Evolutionary conservation across 306 rosid genomes (phyloP).

Genomic region (Albizia julibrissin): DNA sequence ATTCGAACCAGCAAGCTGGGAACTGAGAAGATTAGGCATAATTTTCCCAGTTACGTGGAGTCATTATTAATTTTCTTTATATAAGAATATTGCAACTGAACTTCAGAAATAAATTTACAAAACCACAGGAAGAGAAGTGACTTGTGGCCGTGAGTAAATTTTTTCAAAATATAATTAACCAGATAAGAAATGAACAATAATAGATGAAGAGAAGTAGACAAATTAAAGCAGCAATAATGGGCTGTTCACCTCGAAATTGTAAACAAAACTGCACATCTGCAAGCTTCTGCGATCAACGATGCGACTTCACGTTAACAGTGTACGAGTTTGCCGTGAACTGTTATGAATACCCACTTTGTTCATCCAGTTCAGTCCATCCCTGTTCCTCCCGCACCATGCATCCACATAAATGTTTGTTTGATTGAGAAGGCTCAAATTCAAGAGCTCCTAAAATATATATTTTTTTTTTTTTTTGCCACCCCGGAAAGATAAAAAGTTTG

Average conservation of each 20-base stretch:
- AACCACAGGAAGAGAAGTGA: not conserved
- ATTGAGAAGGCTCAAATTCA: not conserved
- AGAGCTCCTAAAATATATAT: not conserved
- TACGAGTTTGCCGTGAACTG: constrained; percentile 38
- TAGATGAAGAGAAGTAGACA: not conserved
- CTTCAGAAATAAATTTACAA: not conserved
- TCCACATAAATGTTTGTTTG: constrained; percentile 32
- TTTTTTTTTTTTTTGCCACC: not conserved
- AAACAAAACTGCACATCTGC: constrained; percentile 35
- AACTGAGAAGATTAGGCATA: not conserved
- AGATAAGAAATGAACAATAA: not conserved
- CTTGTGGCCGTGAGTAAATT: not conserved
- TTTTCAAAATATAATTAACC: not conserved
- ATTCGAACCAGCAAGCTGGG: not conserved
- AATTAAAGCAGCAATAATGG: not conserved
- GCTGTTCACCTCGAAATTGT: constrained; percentile 1
- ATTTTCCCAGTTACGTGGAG: not conserved
- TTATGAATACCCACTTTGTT: constrained; percentile 36
- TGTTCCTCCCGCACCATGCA: constrained; percentile 37
- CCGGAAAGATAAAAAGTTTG: not conserved
- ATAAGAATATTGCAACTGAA: not conserved
- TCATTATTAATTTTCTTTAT: not conserved
- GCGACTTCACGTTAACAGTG: constrained; percentile 37
- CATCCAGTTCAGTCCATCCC: constrained; percentile 31
- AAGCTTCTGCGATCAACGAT: constrained; percentile 35